Evolutionary conservation across 192 early-diverging fungal genomes (phyloP), one percentile per base, ranked within the genome.

Genomic region (Allomyces arbusculus): DNA sequence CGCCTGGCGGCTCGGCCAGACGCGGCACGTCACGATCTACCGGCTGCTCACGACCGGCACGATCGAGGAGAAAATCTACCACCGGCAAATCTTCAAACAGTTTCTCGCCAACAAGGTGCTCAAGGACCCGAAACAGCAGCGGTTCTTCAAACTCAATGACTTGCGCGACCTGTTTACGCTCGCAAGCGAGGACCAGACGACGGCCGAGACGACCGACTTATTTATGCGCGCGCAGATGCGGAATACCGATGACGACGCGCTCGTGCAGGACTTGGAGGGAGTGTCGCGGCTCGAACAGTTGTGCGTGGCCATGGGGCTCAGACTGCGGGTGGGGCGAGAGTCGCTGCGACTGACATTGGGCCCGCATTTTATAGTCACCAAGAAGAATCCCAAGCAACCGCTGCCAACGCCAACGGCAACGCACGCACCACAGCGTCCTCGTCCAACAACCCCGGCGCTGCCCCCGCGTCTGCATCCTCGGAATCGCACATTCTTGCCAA

Each of bases 71-170:
- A 95, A 95, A 74, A 96, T 95, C 11, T 95, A 95, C 67, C 92
- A 92, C 72, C 82, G 95, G 23, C 95, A 99, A 73, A 95, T 99
- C 58, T 95, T 91, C 74, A 99, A 99, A 69, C 91, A 93, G 77
- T 92, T 94, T 69, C 66, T 99, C 73, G 88, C 91, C n/a, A 91
- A 92, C 80, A 95, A 95, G 72, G 89, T 98, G 28, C 74, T 97
- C 64, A 85, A 87, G 40, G 92, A 96, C 64, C 90, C 94, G 10
- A 82, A 83, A 65, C 91, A 93, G 70, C 77, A 82, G 70, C 82
- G 91, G 25, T 95, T 95, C 71, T 95, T 95, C 70, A 89, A 95
- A 69, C 75, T 84, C 45, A 84, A 89, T 64, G 86, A 87, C 64
- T 65, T 97, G 72, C 77, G 84, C 20, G 91, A 95, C 72, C 67